Base-by-base conservation (phyloP, 306 rosid genomes). In the Malus domestica region DNA sequence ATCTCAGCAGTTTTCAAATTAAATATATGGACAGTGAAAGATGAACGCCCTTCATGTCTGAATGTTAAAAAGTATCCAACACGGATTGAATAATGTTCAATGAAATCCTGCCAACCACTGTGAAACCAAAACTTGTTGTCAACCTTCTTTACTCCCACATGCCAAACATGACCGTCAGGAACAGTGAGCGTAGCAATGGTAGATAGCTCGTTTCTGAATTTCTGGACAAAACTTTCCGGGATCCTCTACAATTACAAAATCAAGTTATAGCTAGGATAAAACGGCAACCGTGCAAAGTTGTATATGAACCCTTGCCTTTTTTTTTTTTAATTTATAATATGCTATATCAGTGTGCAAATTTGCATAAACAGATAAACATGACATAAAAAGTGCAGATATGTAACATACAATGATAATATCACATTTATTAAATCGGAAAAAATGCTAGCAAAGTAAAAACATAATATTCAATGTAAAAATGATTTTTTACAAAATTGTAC, bases 51-150 rank as follows among this genome's bases (percentile, higher is more conserved):
- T 80, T 88, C 90, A 3, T 88, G 92, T 90, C 88, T 86, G 90
- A 96, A 96, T 61, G 87, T 76, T 75, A 96, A 77, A 58, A 96
- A 77, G 89, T 87, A 87, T 72, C 99, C 98, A 54, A 78, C 83
- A 35, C 89, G 83, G 46, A 96, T 83, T 46, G 92, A 81, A 81
- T 90, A 89, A 77, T 79, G 86, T 55, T 89, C 92, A 75, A 85
- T 75, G 77, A 96, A 96, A 20, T 89, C 97, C 62, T 85, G 87
- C 99, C 99, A 96, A 40, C 97, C 98, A 74, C 93, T 89, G 19
- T 78, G 67, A 54, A 96, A 84, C 90, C 98, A 96, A 82, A 76
- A 65, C 68, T 84, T 89, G 78, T 87, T 90, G 73, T 91, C 98
- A 3, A 68, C 81, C 78, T 82, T 89, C 79, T 89, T 89, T 55